A percentile compares a stretch with the other conserved stretches of the same genome.
Evolutionary conservation across 1,284 basidiomycete genomes (phyloP).

Genomic region (Sanghuangporus sanghuang): DNA sequence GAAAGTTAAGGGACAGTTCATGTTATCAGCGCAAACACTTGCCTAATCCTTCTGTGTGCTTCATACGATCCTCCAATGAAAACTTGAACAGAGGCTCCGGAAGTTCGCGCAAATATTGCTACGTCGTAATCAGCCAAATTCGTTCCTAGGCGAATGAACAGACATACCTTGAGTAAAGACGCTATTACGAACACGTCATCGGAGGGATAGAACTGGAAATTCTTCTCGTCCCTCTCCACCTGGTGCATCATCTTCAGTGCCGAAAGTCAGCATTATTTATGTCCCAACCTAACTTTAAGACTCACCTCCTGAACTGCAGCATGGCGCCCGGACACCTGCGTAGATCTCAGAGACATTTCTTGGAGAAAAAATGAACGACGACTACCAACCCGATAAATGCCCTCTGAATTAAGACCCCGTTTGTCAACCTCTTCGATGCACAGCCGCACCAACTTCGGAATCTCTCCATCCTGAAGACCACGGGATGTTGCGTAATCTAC

Average conservation of each 20-base stretch:
- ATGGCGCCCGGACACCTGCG: slow-evolving; percentile 75
- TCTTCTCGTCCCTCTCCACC: slow-evolving; percentile 86
- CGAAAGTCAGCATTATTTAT: background rate
- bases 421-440: slow-evolving; percentile 84
- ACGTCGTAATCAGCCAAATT: background rate
- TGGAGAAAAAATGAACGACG: background rate
- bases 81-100: slow-evolving; percentile 92
- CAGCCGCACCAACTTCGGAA: slow-evolving; percentile 81
- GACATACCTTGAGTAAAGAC: slow-evolving; percentile 79
- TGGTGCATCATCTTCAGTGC: slow-evolving; percentile 69
- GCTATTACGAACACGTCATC: slow-evolving; percentile 91
- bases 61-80: slow-evolving; percentile 76
- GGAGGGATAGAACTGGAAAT: slow-evolving; percentile 73
- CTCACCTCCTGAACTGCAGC: slow-evolving; percentile 77
- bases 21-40: slow-evolving; percentile 14
- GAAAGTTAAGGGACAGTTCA: slow-evolving; percentile 14
- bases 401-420: slow-evolving; percentile 77
- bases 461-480: slow-evolving; percentile 64
- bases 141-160: background rate
- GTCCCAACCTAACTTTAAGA: slow-evolving; percentile 8
- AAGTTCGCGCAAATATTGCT: slow-evolving; percentile 87
- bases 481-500: slow-evolving; percentile 90
- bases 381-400: slow-evolving; percentile 70
- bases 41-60: slow-evolving; percentile 78
- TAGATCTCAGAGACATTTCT: slow-evolving; percentile 8